Evolutionary conservation across 2,329 filamentous ascomycete genomes (phyloP).

Genomic region (Fusarium concolor): DNA sequence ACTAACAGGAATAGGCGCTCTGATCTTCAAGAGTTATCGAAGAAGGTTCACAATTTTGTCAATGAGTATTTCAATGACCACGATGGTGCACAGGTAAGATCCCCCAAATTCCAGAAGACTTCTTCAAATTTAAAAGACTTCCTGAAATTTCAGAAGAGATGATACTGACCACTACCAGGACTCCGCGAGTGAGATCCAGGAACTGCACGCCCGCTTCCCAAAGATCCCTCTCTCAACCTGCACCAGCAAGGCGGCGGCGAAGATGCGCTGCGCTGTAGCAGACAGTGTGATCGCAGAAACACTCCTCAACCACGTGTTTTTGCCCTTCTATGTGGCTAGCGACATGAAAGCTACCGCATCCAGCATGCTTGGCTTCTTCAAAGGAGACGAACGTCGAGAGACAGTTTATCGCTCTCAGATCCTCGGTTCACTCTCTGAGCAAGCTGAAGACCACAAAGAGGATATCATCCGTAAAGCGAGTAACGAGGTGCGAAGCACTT

Average conservation of each 20-base stretch:
- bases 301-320: conserved; percentile 45
- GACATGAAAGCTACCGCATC: conserved; percentile 31
- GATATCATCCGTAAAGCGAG: conserved; percentile 45
- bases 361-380: conserved; percentile 41
- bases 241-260: conserved; percentile 36
- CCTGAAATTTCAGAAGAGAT: accelerated
- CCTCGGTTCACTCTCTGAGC: conserved; percentile 39
- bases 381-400: conserved; percentile 41
- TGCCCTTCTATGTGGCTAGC: conserved; percentile 45
- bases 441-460: conserved; percentile 35
- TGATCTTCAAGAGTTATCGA: conserved; percentile 39
- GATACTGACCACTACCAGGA: conserved; percentile 10
- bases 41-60: conserved; percentile 43
- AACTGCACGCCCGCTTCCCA: conserved; percentile 39
- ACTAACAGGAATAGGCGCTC: conserved; percentile 38
- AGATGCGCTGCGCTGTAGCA: conserved; percentile 48
- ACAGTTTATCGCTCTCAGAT: conserved; percentile 47
- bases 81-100: conserved; percentile 39
- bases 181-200: conserved; percentile 40
- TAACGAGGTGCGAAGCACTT: conserved; percentile 37
- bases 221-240: conserved; percentile 42
- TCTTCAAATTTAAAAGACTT: too few relatives aligned
- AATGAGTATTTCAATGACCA: conserved; percentile 46
- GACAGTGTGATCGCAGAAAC: conserved; percentile 44
- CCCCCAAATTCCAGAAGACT: accelerated